Percentiles rank a stretch among this genome's conserved stretches.
These are phyloP conservation scores for Leucocoprinus leucothites DNA, from an alignment of 768 basidiomycete genomes.

Conservation along the genomic window DNA sequence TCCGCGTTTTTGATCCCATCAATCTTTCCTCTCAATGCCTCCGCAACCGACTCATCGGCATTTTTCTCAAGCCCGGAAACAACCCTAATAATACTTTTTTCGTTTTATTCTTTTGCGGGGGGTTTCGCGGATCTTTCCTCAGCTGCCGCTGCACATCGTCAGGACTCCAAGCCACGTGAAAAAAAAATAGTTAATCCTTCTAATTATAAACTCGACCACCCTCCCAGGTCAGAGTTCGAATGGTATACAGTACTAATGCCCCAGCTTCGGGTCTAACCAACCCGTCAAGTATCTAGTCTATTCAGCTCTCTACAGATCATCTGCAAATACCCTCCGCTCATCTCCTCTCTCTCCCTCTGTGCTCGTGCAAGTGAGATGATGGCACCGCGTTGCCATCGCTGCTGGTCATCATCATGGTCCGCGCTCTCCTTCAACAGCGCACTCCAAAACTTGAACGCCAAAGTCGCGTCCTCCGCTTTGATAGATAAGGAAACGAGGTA, in stretches of 20 bases:
- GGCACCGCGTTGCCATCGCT: constrained; percentile 36
- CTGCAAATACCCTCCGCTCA: constrained; percentile 7
- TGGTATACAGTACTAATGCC: constrained; percentile 12
- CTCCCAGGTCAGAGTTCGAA: neutral
- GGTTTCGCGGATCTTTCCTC: constrained; percentile 26
- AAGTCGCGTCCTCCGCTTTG: constrained; percentile 39
- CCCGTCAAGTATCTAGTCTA: constrained; percentile 23
- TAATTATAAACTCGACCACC: constrained; percentile 8
- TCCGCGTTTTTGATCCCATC: constrained; percentile 35
- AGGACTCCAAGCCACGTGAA: constrained; percentile 24
- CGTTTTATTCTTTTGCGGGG: neutral
- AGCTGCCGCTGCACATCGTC: constrained; percentile 9
- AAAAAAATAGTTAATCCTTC: constrained; percentile 2
- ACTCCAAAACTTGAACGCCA: constrained; percentile 64
- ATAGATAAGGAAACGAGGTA: constrained; percentile 51
- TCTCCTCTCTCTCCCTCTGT: constrained; percentile 14
- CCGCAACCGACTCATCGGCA: constrained; percentile 26
- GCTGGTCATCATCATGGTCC: constrained; percentile 47
- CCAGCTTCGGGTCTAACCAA: neutral
- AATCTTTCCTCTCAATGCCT: constrained; percentile 21
- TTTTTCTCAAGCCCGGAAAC: constrained; percentile 30
- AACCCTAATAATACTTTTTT: constrained; percentile 11
- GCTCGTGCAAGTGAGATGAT: constrained; percentile 33
- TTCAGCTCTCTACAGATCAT: constrained; percentile 6
- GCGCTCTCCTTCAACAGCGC: constrained; percentile 40